Conservation (phyloP, 352 stramenopile species). For the Phytophthora nicotianae region DNA sequence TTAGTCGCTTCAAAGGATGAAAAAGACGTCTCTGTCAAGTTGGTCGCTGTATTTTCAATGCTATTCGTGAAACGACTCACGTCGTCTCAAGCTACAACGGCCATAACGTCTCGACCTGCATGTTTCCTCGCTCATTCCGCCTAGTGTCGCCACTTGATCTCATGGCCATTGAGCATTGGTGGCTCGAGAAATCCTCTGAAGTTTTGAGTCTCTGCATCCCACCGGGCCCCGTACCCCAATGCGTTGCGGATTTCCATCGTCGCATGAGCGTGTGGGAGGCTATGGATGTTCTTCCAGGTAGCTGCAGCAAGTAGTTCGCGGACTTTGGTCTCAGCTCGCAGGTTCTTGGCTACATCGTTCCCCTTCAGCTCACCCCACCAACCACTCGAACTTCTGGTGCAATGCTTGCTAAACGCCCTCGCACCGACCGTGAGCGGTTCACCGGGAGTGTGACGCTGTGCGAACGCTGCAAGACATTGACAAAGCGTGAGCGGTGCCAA, state of each 20-base stretch:
- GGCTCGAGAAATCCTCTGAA: constrained; percentile 89
- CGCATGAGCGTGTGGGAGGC: constrained; percentile 64
- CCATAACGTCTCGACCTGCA: constrained; percentile 18
- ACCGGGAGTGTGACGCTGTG: constrained; percentile 35
- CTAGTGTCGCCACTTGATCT: constrained; percentile 70
- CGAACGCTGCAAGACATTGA: constrained; percentile 67
- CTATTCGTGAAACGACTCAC: constrained; percentile 24
- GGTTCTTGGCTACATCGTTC: constrained; percentile 76
- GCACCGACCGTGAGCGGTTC: constrained; percentile 76
- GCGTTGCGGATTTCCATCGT: constrained; percentile 78
- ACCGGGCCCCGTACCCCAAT: constrained; percentile 76
- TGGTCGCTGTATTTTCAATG: constrained; percentile 12
- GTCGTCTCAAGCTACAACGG: constrained; percentile 19
- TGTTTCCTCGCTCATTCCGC: constrained; percentile 18
- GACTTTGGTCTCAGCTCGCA: constrained; percentile 52
- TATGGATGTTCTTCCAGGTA: constrained; percentile 87
- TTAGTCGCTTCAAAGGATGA: neutral
- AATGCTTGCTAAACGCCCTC: constrained; percentile 82
- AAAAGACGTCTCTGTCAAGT: constrained; percentile 8
- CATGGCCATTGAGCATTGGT: constrained; percentile 79
- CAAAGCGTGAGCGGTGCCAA: constrained; percentile 54
- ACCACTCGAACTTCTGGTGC: constrained; percentile 58
- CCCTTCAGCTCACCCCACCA: constrained; percentile 72
- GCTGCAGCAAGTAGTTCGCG: constrained; percentile 52
- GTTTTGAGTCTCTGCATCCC: constrained; percentile 50